Evolutionary conservation across 176 grass and related monocot genomes (phyloP).

Genomic region (Lolium perenne): DNA sequence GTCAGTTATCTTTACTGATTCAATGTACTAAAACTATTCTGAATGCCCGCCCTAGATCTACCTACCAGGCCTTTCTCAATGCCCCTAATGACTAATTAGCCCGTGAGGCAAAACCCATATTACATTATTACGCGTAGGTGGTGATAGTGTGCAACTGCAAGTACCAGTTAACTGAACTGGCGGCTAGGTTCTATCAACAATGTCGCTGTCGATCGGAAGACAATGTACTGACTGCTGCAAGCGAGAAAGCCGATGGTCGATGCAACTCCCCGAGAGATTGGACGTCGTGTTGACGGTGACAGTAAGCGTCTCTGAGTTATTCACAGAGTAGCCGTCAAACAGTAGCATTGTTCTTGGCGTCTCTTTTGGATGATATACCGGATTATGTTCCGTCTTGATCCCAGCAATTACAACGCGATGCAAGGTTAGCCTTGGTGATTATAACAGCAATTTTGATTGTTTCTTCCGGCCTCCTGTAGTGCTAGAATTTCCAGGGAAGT

Average conservation of each 20-base stretch:
- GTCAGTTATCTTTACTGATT: background rate
- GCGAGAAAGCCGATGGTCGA: background rate
- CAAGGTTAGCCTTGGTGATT: background rate
- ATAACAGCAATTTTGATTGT: background rate
- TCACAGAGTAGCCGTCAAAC: slow-evolving; percentile 5
- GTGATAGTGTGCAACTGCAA: background rate
- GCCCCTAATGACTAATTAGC: background rate
- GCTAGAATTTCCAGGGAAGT: background rate
- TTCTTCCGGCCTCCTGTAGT: background rate
- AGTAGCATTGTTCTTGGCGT: slow-evolving; percentile 43
- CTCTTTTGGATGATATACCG: background rate
- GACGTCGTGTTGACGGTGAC: slow-evolving; percentile 14
- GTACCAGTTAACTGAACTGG: background rate
- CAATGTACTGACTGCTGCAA: background rate
- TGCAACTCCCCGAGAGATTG: background rate
- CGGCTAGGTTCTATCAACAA: background rate
- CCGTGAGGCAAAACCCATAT: background rate
- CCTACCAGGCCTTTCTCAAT: background rate
- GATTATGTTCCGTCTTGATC: background rate
- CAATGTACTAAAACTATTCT: background rate
- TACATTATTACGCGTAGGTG: background rate
- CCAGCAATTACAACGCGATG: background rate
- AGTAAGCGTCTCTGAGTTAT: slow-evolving; percentile 10
- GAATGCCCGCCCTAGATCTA: background rate
- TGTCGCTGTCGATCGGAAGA: background rate